Conservation (phyloP, 495 filamentous ascomycete genomes). For the Daldinia childiae region DNA sequence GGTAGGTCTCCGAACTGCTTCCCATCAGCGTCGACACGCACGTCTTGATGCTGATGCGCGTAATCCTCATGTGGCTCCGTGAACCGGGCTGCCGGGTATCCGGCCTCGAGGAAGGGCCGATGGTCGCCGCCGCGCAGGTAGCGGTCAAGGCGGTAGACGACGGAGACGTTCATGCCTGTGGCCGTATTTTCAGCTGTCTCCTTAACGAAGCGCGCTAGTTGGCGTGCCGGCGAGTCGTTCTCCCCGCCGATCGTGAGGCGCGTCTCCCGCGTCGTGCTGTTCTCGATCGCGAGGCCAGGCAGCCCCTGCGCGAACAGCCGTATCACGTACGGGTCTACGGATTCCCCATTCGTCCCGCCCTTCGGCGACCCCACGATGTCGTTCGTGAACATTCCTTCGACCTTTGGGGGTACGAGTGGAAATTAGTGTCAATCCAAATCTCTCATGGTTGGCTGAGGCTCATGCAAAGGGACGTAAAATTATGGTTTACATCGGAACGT, state of each 20-base stretch:
- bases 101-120: conserved; percentile 58
- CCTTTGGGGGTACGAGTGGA: conserved; percentile 44
- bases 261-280: conserved; percentile 40
- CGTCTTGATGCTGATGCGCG: conserved; percentile 64
- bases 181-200: conserved; percentile 58
- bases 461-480: not conserved
- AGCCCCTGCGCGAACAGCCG: conserved; percentile 60
- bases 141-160: conserved; percentile 63
- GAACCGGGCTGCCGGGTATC: conserved; percentile 61
- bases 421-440: not conserved
- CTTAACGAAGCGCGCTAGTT: conserved; percentile 63
- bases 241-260: conserved; percentile 59
- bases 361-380: conserved; percentile 60
- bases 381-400: conserved; percentile 63
- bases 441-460: not conserved
- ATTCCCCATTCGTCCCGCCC: conserved; percentile 52
- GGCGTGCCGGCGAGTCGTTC: conserved; percentile 62
- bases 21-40: conserved; percentile 53
- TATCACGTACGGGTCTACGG: conserved; percentile 55
- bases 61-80: conserved; percentile 65
- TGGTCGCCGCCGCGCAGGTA: conserved; percentile 65
- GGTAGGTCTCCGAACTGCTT: conserved; percentile 61
- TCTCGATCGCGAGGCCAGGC: conserved; percentile 50
- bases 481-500: not conserved
- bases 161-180: conserved; percentile 55